Conservation (phyloP, 2,329 filamentous ascomycete species). For the Karstenula rhodostoma region DNA sequence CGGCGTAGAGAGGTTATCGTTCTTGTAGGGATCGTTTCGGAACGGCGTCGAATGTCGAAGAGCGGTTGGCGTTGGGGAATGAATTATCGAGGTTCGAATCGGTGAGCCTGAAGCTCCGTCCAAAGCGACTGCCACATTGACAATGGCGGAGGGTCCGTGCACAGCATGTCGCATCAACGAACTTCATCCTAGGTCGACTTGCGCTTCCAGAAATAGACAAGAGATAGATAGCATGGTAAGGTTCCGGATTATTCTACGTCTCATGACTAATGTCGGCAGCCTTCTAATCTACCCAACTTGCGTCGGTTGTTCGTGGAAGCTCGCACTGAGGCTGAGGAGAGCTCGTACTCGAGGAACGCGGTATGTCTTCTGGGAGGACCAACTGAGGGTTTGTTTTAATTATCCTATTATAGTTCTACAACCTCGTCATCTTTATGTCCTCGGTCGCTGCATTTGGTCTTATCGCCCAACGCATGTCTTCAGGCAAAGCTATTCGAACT, state of each 20-base stretch:
- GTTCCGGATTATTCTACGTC: neutral
- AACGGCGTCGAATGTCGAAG: neutral
- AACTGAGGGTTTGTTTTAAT: neutral
- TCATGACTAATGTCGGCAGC: constrained; percentile 36
- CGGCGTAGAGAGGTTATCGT: constrained; percentile 15
- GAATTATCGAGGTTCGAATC: constrained; percentile 26
- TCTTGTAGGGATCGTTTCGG: neutral
- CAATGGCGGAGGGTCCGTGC: constrained; percentile 33
- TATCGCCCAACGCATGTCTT: constrained; percentile 82
- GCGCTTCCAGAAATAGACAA: neutral
- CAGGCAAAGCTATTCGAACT: constrained; percentile 25
- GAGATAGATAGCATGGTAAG: constrained; percentile 8
- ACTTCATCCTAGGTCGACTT: constrained; percentile 1
- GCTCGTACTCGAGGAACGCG: constrained; percentile 90
- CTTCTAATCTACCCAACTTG: constrained; percentile 90
- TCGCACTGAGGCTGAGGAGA: constrained; percentile 90
- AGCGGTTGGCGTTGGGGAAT: constrained; percentile 10
- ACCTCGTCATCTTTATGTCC: constrained; percentile 94
- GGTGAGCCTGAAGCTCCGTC: constrained; percentile 32
- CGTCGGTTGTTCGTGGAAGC: constrained; percentile 95
- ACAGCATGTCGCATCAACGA: constrained; percentile 16
- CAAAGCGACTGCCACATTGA: constrained; percentile 38
- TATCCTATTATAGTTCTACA: constrained; percentile 78
- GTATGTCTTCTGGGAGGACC: constrained; percentile 61
- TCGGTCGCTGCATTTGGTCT: constrained; percentile 95